Evolutionary conservation across 2,329 filamentous ascomycete genomes (phyloP).

Genomic region (Tolypocladium nubicola): DNA sequence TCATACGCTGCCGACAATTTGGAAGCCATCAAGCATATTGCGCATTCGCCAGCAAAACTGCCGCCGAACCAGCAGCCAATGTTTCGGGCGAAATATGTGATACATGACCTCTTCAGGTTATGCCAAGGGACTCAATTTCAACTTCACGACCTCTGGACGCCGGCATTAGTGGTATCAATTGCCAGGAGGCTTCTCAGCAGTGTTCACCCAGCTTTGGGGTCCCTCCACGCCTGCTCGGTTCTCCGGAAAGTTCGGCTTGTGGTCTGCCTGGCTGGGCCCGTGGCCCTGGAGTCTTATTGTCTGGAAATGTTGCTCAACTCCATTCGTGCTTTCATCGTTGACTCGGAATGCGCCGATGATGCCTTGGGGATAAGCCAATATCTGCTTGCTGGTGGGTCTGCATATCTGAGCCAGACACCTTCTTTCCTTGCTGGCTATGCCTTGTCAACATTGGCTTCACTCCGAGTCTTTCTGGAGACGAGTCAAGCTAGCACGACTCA

Average conservation of each 20-base stretch:
- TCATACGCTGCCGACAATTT: conserved; percentile 53
- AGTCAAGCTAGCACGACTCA: conserved; percentile 73
- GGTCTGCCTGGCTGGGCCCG: conserved; percentile 63
- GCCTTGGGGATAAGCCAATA: conserved; percentile 80
- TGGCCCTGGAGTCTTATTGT: conserved; percentile 69
- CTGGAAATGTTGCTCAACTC: conserved; percentile 84
- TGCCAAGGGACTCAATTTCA: conserved; percentile 62
- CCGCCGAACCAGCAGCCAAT: conserved; percentile 77
- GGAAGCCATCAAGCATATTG: conserved; percentile 56
- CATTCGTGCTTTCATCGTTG: conserved; percentile 65
- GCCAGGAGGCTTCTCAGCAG: conserved; percentile 70
- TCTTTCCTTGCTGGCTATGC: conserved; percentile 75
- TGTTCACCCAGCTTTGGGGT: conserved; percentile 73
- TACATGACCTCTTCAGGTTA: conserved; percentile 67
- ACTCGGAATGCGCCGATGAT: conserved; percentile 84
- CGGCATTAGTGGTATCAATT: conserved; percentile 62
- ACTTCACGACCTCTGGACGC: conserved; percentile 59
- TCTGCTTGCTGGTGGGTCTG: conserved; percentile 57
- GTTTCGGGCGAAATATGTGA: conserved; percentile 69
- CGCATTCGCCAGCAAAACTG: conserved; percentile 53
- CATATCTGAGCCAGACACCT: conserved; percentile 53
- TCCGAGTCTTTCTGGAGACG: conserved; percentile 65
- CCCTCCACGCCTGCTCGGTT: conserved; percentile 76
- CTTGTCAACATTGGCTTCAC: conserved; percentile 67
- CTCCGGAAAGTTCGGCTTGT: conserved; percentile 78